phyloP scores from a whole-genome alignment of 306 rosid genomes.

The Acacia confusa region DNA sequence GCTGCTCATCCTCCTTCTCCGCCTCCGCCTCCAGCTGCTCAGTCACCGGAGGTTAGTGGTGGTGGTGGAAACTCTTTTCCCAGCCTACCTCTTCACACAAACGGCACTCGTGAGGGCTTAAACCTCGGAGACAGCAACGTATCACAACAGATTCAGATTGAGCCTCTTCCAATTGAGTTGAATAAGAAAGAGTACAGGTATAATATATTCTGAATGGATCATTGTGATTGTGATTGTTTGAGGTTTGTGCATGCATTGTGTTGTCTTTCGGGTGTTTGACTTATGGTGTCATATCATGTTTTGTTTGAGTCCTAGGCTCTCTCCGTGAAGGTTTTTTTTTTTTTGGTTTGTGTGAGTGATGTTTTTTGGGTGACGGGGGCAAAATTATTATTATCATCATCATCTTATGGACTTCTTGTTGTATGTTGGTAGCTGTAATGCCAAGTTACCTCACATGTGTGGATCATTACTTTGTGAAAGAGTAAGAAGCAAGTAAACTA shows the following conservation, averaged over 20 bases:
- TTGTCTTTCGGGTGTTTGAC: slow-evolving; percentile 33
- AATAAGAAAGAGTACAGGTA: slow-evolving; percentile 79
- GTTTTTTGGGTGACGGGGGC: background rate
- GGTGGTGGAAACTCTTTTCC: slow-evolving; percentile 51
- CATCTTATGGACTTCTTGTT: background rate
- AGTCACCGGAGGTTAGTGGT: slow-evolving; percentile 45
- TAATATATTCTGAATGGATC: background rate
- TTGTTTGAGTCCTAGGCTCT: slow-evolving; percentile 20
- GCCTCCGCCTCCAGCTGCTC: slow-evolving; percentile 16
- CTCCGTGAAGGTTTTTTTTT: slow-evolving; percentile 18
- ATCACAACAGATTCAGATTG: slow-evolving; percentile 52
- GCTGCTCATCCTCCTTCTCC: slow-evolving; percentile 33
- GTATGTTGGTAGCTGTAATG: slow-evolving; percentile 39
- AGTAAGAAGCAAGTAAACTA: slow-evolving; percentile 35
- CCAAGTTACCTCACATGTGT: slow-evolving; percentile 44
- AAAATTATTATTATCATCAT: background rate
- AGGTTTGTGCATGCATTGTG: background rate
- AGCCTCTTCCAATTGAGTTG: slow-evolving; percentile 58
- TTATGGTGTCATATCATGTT: slow-evolving; percentile 31
- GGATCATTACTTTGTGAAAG: slow-evolving; percentile 39
- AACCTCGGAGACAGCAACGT: slow-evolving; percentile 50
- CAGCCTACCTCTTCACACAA: slow-evolving; percentile 63
- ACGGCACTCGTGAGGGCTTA: slow-evolving; percentile 53
- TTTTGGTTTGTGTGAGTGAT: background rate
- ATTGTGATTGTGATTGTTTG: background rate